Evolutionary conservation across 345 rosid genomes (phyloP).

Genomic region (Salix arbutifolia): DNA sequence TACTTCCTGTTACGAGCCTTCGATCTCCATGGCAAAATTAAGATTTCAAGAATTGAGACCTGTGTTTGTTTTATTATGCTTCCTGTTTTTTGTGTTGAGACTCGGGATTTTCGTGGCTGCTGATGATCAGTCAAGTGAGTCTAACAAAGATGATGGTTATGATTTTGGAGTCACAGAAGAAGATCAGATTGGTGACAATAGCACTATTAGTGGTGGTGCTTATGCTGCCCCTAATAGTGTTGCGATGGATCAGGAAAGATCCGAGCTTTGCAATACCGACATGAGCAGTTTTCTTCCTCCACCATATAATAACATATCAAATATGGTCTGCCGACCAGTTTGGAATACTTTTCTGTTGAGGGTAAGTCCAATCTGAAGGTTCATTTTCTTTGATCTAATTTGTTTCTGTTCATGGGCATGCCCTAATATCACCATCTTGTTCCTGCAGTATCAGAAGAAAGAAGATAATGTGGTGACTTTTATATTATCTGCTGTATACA

Average conservation of each 20-base stretch:
- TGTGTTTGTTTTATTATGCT: conserved; percentile 24
- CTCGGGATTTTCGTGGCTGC: conserved; percentile 19
- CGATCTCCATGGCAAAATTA: conserved; percentile 33
- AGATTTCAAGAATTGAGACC: conserved; percentile 17
- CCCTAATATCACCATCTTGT: not conserved
- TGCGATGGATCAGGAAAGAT: conserved; percentile 5
- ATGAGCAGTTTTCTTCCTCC: conserved; percentile 61
- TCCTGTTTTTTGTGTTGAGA: conserved; percentile 26
- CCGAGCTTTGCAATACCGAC: conserved; percentile 56
- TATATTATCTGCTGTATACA: conserved; percentile 67
- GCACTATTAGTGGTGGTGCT: not conserved
- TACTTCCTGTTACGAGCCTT: conserved; percentile 10
- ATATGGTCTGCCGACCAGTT: conserved; percentile 55
- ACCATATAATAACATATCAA: conserved; percentile 65
- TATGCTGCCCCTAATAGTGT: not conserved
- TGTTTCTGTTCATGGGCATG: not conserved
- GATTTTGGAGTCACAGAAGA: conserved; percentile 1
- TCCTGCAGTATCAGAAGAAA: conserved; percentile 55
- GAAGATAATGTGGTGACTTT: conserved; percentile 64
- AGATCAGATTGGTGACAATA: not conserved
- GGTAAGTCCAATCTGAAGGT: conserved; percentile 38
- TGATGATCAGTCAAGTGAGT: conserved; percentile 12
- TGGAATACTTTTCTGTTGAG: conserved; percentile 79
- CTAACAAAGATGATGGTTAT: not conserved
- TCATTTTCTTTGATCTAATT: not conserved